Percentiles rank a stretch among this genome's conserved stretches.
Evolutionary conservation across 192 early-diverging fungal genomes (phyloP).

Genomic region (Spinellus fusiger): DNA sequence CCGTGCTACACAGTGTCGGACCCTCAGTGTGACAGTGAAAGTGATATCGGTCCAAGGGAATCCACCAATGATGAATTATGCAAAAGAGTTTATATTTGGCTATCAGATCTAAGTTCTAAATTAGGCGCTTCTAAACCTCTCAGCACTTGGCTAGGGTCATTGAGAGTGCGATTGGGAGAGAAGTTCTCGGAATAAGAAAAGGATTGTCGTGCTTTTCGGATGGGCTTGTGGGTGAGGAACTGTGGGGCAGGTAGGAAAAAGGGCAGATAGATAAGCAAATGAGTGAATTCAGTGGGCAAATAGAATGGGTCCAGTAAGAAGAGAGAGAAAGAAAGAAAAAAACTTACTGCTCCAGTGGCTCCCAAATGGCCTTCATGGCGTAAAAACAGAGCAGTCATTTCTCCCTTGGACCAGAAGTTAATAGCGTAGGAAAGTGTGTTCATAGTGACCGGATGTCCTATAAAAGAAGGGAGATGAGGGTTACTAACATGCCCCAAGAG

Average conservation of each 20-base stretch:
- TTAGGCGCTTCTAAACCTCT: slow-evolving; percentile 27
- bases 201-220: slow-evolving; percentile 30
- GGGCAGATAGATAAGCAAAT: background rate
- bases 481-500: no score
- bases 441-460: slow-evolving; percentile 94
- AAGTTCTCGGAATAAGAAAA: slow-evolving; percentile 86
- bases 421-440: slow-evolving; percentile 96
- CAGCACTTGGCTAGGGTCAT: slow-evolving; percentile 18
- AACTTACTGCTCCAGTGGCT: slow-evolving; percentile 74
- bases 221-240: slow-evolving; percentile 50
- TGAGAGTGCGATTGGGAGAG: slow-evolving; percentile 26
- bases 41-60: no score
- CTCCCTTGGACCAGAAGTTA: slow-evolving; percentile 94
- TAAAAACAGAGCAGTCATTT: slow-evolving; percentile 90
- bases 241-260: background rate
- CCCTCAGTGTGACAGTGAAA: no score
- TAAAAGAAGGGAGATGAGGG: background rate
- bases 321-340: background rate
- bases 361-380: slow-evolving; percentile 97
- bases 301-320: background rate
- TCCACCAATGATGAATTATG: no score
- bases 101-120: slow-evolving; percentile 19
- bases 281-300: background rate
- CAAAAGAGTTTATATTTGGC: slow-evolving; percentile 7
- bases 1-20: no score